These are phyloP conservation scores for Chenopodium formosanum DNA, from an alignment of 148 eudicot species.

Conservation along the genomic window DNA sequence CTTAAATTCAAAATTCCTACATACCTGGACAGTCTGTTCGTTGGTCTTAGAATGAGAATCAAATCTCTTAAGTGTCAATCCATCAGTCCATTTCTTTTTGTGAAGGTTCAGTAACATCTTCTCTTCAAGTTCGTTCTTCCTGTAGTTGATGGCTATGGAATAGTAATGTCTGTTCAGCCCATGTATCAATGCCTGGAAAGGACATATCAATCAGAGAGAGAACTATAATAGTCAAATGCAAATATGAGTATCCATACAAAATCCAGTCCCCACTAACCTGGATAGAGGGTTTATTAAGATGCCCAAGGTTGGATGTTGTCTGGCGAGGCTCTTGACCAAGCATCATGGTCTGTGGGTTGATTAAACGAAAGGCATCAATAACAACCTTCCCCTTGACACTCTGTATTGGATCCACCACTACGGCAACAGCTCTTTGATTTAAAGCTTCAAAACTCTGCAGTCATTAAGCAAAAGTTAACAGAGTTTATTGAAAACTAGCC, in stretches of 20 bases:
- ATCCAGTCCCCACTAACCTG: constrained; percentile 45
- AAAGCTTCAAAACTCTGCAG: constrained; percentile 96
- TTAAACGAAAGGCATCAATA: constrained; percentile 92
- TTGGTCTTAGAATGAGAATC: constrained; percentile 92
- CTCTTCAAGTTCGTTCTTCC: constrained; percentile 97
- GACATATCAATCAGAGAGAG: constrained; percentile 1
- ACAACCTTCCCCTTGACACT: constrained; percentile 98
- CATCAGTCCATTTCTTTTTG: constrained; percentile 99
- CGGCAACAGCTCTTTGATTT: constrained; percentile 94
- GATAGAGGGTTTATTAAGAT: constrained; percentile 94
- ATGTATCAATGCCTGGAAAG: constrained; percentile 84
- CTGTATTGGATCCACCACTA: constrained; percentile 97
- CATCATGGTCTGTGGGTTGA: constrained; percentile 99
- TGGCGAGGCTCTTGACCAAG: constrained; percentile 99
- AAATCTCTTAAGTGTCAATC: constrained; percentile 85
- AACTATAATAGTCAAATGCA: not conserved
- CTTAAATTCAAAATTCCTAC: constrained; percentile 7
- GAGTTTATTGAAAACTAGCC: not conserved
- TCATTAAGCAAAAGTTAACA: not conserved
- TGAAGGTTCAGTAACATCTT: constrained; percentile 95
- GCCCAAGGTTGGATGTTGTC: constrained; percentile 94
- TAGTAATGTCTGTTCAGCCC: constrained; percentile 95
- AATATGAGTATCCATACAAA: not conserved
- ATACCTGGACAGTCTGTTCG: constrained; percentile 95
- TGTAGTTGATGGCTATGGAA: constrained; percentile 92